phyloP scores from a whole-genome alignment of 805 yeast species.

The Yarrowia sp. region DNA sequence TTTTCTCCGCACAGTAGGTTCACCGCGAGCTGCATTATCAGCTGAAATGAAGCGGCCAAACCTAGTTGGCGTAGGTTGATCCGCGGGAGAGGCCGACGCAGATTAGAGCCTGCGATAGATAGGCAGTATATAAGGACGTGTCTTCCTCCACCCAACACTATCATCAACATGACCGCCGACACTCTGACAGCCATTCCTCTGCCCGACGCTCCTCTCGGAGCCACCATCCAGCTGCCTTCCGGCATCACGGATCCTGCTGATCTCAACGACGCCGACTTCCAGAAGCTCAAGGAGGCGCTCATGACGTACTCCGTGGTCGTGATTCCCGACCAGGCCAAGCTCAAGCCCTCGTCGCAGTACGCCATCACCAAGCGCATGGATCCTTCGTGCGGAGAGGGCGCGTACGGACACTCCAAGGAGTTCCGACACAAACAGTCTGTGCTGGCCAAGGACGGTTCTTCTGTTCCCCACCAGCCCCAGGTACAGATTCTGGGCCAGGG shows the following conservation, averaged over 20 bases:
- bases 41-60: slow-evolving; percentile 19
- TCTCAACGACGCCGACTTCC: slow-evolving; percentile 64
- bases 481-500: slow-evolving; percentile 91
- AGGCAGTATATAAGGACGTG: too few relatives aligned
- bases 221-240: slow-evolving; percentile 59
- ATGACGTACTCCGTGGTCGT: slow-evolving; percentile 69
- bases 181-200: slow-evolving; percentile 46
- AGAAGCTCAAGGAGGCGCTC: slow-evolving; percentile 58
- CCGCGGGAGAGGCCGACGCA: too few relatives aligned
- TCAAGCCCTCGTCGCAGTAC: slow-evolving; percentile 74
- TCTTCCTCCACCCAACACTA: neutral
- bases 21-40: slow-evolving; percentile 9
- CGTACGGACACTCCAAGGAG: slow-evolving; percentile 84
- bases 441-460: slow-evolving; percentile 72
- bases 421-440: slow-evolving; percentile 65
- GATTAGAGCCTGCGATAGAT: too few relatives aligned
- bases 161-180: neutral
- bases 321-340: slow-evolving; percentile 65
- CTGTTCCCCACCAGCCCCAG: slow-evolving; percentile 81
- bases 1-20: too few relatives aligned
- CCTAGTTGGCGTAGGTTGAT: neutral
- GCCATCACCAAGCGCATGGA: slow-evolving; percentile 74
- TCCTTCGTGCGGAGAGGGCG: slow-evolving; percentile 57
- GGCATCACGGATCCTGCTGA: slow-evolving; percentile 73
- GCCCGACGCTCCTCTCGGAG: slow-evolving; percentile 61